These are phyloP conservation scores for Pseudozyma hubeiensis DNA, from an alignment of 1,284 basidiomycete species.

Conservation along the genomic window DNA sequence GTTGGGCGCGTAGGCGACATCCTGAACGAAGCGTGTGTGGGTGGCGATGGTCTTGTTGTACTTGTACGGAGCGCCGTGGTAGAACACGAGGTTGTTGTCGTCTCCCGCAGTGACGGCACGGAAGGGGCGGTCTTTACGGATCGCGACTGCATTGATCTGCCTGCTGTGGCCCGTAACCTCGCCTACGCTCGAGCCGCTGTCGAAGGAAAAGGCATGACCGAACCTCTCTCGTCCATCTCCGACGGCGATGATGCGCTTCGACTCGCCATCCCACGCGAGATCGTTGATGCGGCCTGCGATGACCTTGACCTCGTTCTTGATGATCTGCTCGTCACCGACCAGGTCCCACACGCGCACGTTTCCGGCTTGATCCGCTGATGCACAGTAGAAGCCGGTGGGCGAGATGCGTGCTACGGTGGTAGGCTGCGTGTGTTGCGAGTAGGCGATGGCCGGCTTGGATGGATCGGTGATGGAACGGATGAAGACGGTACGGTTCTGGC, in stretches of 20 bases:
- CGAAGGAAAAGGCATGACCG: slow-evolving; percentile 69
- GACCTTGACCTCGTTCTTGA: slow-evolving; percentile 79
- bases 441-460: slow-evolving; percentile 70
- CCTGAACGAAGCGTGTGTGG: slow-evolving; percentile 94
- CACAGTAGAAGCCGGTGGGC: slow-evolving; percentile 93
- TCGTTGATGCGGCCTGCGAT: slow-evolving; percentile 89
- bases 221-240: slow-evolving; percentile 90
- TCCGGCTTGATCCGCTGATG: slow-evolving; percentile 73
- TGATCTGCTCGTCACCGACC: slow-evolving; percentile 83
- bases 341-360: slow-evolving; percentile 88
- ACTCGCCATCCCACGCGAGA: slow-evolving; percentile 93
- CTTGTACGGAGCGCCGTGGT: slow-evolving; percentile 76
- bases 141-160: slow-evolving; percentile 91
- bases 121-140: slow-evolving; percentile 89
- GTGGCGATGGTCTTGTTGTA: slow-evolving; percentile 70
- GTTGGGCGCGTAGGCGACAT: slow-evolving; percentile 81
- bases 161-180: slow-evolving; percentile 94
- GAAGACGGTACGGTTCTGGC: slow-evolving; percentile 82
- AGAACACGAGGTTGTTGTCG: slow-evolving; percentile 83
- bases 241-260: slow-evolving; percentile 92
- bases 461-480: slow-evolving; percentile 70
- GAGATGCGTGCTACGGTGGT: slow-evolving; percentile 91
- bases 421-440: slow-evolving; percentile 84
- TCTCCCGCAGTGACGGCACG: slow-evolving; percentile 77
- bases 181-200: slow-evolving; percentile 85